Evolutionary conservation across 768 basidiomycete species (phyloP).

Genomic region (Mycena venus): DNA sequence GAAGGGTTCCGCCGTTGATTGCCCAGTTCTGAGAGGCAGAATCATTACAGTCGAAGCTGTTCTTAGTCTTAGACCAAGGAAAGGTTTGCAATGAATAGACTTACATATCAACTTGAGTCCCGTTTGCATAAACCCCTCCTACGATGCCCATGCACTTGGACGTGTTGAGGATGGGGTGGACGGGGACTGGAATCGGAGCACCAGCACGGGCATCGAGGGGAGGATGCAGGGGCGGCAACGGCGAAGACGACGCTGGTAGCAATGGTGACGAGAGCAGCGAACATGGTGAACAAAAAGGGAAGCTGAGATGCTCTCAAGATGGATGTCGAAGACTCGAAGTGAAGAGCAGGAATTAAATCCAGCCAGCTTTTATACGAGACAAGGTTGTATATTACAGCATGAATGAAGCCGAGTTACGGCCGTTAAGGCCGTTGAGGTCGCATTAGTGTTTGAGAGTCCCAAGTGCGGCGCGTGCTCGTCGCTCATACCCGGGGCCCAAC

Average conservation of each 20-base stretch:
- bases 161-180: constrained; percentile 16
- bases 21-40: constrained; percentile 13
- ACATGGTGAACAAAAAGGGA: constrained; percentile 13
- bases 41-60: constrained; percentile 14
- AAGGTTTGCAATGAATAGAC: constrained; percentile 15
- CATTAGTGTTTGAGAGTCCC: neutral
- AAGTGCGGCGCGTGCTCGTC: neutral
- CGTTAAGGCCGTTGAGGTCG: neutral
- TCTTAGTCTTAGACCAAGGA: constrained; percentile 12
- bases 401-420: constrained; percentile 1
- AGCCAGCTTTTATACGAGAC: constrained; percentile 17
- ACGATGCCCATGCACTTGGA: constrained; percentile 18
- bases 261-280: constrained; percentile 15
- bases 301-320: constrained; percentile 12
- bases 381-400: constrained; percentile 5
- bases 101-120: constrained; percentile 16
- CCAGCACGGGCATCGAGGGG: constrained; percentile 13
- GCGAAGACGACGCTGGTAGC: constrained; percentile 17
- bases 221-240: constrained; percentile 14
- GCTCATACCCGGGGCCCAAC: neutral
- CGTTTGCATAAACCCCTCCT: constrained; percentile 16
- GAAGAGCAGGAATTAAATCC: constrained; percentile 16
- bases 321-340: constrained; percentile 16
- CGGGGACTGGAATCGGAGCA: constrained; percentile 16
- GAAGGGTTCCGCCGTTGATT: constrained; percentile 11